Base-by-base conservation (phyloP, 106 monocot species). In the Platanthera zijinensis region DNA sequence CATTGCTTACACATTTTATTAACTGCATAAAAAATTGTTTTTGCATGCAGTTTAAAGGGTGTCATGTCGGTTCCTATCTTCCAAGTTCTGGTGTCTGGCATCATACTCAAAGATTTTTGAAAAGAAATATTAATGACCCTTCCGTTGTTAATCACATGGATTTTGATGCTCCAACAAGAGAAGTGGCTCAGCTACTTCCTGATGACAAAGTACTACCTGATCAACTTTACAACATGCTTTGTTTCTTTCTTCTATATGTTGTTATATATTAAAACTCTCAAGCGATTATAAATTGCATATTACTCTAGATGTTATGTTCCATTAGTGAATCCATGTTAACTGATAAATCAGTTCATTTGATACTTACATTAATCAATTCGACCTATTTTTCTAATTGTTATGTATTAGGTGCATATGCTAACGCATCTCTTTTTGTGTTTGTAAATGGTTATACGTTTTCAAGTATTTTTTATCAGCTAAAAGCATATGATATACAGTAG, bases 121-220 rank as follows among this genome's bases (percentile, higher is more conserved):
- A 88, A 78, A 88, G 75, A 74, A 81, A 64, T 77, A 87, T 80
- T 74, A 78, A 83, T 69, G 92, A 92, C 81, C 80, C 80, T 53
- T 22, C 89, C 39, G 82, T 88, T 21, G 77, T 99, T 32, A 80
- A 81, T 19, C 99, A 99, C 78, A 67, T 99, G 82, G 99, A 99
- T 87, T 99, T 99, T 85, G 99, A 99, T 94, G 99, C 99, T 75
- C 86, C 99, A 70, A 99, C 92, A n/a, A 92, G 99, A 51, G 99
- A 99, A 90, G 71, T 64, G 56, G 94, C 94, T 78, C 84, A 86
- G 61, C 82, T 78, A 62, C 79, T 83, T 80, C 75, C 79, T 78
- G 99, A 99, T 85, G 99, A 99, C 77, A 92, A 84, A 83, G 97
- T 91, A 82, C 45, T 51, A 5, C 9, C 21, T 48, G 18, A 61